Evolutionary conservation across 352 stramenopile genomes (phyloP).

Genomic region (Pythium aquatile): DNA sequence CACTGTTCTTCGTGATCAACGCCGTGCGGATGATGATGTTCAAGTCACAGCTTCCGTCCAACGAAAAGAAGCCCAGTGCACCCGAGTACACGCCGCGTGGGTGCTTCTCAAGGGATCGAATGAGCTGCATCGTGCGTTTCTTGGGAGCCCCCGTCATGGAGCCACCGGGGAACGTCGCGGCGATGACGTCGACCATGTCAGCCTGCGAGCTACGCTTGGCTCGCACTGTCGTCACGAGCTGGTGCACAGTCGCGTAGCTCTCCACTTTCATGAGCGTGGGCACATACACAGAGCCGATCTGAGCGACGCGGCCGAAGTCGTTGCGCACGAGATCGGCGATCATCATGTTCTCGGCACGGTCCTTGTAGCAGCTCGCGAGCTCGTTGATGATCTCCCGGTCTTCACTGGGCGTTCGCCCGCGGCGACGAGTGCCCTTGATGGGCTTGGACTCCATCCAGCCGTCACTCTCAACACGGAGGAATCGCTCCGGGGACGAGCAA

Average conservation of each 20-base stretch:
- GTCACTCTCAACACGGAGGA: constrained; percentile 73
- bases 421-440: constrained; percentile 94
- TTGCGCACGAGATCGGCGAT: constrained; percentile 97
- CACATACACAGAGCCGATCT: constrained; percentile 91
- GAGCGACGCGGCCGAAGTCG: constrained; percentile 93
- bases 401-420: constrained; percentile 40
- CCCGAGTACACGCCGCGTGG: constrained; percentile 95
- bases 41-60: constrained; percentile 95
- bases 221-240: constrained; percentile 96
- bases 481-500: constrained; percentile 96
- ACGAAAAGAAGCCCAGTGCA: constrained; percentile 93
- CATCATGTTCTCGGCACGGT: constrained; percentile 98
- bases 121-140: constrained; percentile 95
- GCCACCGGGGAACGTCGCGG: constrained; percentile 95
- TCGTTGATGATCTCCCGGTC: constrained; percentile 67
- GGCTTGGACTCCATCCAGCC: constrained; percentile 95
- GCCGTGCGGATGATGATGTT: constrained; percentile 98
- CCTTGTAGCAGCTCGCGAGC: constrained; percentile 88
- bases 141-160: constrained; percentile 99
- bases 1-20: constrained; percentile 78
- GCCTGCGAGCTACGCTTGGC: constrained; percentile 52
- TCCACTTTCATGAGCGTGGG: constrained; percentile 94
- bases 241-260: constrained; percentile 96
- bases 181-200: constrained; percentile 89
- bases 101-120: constrained; percentile 89